Evolutionary conservation across 192 early-diverging fungal genomes (phyloP).

Genomic region (Spizellomyces sp.): DNA sequence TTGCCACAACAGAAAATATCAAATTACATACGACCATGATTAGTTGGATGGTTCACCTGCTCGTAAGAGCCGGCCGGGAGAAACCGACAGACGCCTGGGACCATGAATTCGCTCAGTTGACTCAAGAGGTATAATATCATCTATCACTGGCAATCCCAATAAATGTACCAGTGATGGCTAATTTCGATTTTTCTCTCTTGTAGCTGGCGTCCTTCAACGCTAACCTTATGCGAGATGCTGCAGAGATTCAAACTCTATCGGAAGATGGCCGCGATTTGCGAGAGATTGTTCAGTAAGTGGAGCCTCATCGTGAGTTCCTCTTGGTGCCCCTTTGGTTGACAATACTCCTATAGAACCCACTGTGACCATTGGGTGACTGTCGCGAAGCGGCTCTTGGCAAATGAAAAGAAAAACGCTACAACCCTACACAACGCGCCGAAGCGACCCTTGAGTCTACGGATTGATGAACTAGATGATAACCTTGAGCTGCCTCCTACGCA

Average conservation of each 20-base stretch:
- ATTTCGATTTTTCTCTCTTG: no score
- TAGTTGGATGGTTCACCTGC: constrained; percentile 58
- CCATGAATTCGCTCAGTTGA: constrained; percentile 43
- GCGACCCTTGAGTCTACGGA: constrained; percentile 13
- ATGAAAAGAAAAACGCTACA: constrained; percentile 37
- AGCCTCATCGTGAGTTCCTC: not conserved
- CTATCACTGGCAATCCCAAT: no score
- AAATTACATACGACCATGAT: constrained; percentile 55
- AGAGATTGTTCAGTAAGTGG: constrained; percentile 40
- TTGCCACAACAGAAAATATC: constrained; percentile 46
- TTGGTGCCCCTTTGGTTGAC: not conserved
- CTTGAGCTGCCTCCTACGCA: constrained; percentile 1
- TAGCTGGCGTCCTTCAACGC: constrained; percentile 49
- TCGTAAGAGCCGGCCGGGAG: constrained; percentile 46
- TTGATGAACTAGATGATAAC: constrained; percentile 25
- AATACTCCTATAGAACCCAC: constrained; percentile 27
- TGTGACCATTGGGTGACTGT: constrained; percentile 47
- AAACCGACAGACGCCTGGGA: constrained; percentile 49
- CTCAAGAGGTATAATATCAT: constrained; percentile 31
- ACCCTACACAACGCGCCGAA: constrained; percentile 9
- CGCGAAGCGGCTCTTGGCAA: constrained; percentile 43
- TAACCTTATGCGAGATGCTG: constrained; percentile 48
- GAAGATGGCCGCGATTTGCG: constrained; percentile 53
- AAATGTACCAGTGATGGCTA: no score
- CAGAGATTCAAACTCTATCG: constrained; percentile 50